Evolutionary conservation across 2,329 filamentous ascomycete genomes (phyloP), one percentile per base, ranked within the genome.

Genomic region (Ophiocordyceps robertsii): DNA sequence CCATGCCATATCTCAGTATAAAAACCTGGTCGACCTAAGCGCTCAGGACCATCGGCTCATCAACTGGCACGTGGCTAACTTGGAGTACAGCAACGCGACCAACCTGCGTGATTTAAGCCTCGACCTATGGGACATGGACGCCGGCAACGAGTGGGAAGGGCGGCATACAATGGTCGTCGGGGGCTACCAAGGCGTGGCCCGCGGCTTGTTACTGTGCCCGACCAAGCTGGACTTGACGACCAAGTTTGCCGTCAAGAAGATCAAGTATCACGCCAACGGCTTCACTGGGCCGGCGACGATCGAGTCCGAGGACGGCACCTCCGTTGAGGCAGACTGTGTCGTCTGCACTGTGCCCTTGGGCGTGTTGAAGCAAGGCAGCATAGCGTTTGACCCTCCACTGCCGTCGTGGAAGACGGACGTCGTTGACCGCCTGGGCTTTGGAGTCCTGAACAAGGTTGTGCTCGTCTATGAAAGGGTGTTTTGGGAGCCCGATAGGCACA

Each of bases 61-160:
- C 55, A 98, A 95, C 56, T 98, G 92, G 92, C 93, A 98, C 61
- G 84, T 95, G 59, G 93, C 93, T 49, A 98, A 98, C 56, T 72
- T 98, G 13, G 92, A 98, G 61, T 98, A 98, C 57, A 93, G 90
- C 48, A 98, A 96, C 59, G 92, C 92, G 2, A 85, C 81, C 2
- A 93, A 88, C 50, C 79, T 95, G 43, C 81, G 84, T 49, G 82
- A 84, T 48, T 74, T 98, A 16, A 96, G 90, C 59, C 75, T 98
- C 13, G 79, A 82, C 8, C 82, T 89, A 0, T 96, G 93, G 86
- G 93, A 98, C 60, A 88, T 98, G 54, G 93, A 98, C 56, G 88
- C 89, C 40, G 92, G 92, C 1, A 95, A 98, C 53, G 92, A 98
- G 57, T 98, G 94, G 67, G 89, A 95, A 59, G 92, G 92, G 7